These are phyloP conservation scores for Leptodontidium sp. DNA, from an alignment of 2,329 filamentous ascomycete species.

Conservation along the genomic window DNA sequence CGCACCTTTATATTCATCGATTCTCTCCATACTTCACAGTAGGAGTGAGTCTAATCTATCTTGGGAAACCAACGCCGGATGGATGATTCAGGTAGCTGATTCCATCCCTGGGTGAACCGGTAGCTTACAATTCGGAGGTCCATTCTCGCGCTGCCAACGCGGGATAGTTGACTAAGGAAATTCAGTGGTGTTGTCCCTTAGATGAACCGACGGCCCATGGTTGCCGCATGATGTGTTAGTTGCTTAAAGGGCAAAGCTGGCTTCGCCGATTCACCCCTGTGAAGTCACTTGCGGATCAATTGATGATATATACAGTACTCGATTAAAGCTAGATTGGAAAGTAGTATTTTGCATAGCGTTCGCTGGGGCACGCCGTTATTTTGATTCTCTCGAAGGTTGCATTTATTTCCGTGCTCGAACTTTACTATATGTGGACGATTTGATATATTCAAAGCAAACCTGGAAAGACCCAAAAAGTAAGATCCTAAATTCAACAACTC, in stretches of 20 bases:
- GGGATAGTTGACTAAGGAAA: not conserved
- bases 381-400: too few relatives aligned
- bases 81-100: conserved; percentile 6
- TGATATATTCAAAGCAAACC: conserved; percentile 14
- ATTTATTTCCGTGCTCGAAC: conserved; percentile 12
- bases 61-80: conserved; percentile 13
- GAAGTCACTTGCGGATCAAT: too few relatives aligned
- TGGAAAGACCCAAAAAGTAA: not conserved
- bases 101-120: not conserved
- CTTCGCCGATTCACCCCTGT: too few relatives aligned
- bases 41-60: conserved; percentile 8
- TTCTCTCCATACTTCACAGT: conserved; percentile 13
- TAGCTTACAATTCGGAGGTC: not conserved
- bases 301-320: conserved; percentile 16
- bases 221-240: conserved; percentile 17
- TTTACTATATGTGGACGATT: conserved; percentile 5
- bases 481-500: conserved; percentile 12
- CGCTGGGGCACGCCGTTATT: conserved; percentile 14
- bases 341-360: conserved; percentile 20
- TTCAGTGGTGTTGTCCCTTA: conserved; percentile 22
- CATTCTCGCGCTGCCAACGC: conserved; percentile 1
- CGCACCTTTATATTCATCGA: conserved; percentile 16
- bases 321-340: conserved; percentile 20
- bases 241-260: conserved; percentile 18
- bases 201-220: not conserved